Conservation (phyloP, 1,284 basidiomycete genomes). For the Stereum hirsutum region DNA sequence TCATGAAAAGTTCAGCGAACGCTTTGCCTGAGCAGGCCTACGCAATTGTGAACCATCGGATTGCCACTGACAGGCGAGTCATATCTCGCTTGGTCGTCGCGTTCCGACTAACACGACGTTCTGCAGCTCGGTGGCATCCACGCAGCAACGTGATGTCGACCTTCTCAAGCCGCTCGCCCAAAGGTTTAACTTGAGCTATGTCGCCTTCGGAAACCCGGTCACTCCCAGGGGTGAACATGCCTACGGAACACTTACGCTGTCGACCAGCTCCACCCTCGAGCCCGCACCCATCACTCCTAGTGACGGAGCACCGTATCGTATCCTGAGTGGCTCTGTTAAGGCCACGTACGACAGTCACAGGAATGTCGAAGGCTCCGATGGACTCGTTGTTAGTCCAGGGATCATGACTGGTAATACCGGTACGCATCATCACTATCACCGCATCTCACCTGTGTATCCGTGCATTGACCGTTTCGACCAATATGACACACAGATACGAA, state of each 20-base stretch:
- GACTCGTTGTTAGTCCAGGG: conserved; percentile 34
- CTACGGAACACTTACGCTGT: conserved; percentile 30
- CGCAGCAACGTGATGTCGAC: conserved; percentile 30
- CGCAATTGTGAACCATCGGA: conserved; percentile 45
- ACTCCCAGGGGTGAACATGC: conserved; percentile 16
- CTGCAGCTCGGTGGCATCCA: conserved; percentile 32
- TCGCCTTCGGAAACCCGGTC: conserved; percentile 29
- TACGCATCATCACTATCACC: conserved; percentile 10
- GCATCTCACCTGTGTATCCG: not conserved
- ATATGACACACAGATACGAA: conserved; percentile 26
- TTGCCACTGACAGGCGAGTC: conserved; percentile 32
- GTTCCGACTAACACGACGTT: not conserved
- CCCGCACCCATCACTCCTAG: conserved; percentile 48
- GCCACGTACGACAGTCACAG: conserved; percentile 30
- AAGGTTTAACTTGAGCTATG: conserved; percentile 35
- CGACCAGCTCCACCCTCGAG: conserved; percentile 36
- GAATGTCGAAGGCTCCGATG: conserved; percentile 17
- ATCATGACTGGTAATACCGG: conserved; percentile 42
- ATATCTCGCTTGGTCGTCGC: not conserved
- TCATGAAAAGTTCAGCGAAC: too few species aligned
- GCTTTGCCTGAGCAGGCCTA: conserved; percentile 47
- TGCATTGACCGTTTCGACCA: too few species aligned
- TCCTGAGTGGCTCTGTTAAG: conserved; percentile 45
- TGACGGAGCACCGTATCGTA: conserved; percentile 34
- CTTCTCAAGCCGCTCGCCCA: conserved; percentile 33